These are phyloP conservation scores for Candida maltosa DNA, from an alignment of 805 yeast genomes.

Conservation along the genomic window DNA sequence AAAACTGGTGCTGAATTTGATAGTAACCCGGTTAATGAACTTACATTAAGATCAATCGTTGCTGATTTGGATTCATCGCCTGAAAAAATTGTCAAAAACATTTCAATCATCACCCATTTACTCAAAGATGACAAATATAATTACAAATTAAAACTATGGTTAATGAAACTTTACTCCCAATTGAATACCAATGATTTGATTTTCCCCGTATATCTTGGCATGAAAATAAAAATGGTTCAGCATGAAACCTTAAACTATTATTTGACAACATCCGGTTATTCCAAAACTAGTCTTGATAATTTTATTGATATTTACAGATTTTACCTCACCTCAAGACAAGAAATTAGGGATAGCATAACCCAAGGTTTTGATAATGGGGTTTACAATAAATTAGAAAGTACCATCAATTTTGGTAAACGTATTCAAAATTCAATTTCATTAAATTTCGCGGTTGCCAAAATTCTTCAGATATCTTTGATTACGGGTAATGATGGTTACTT, in stretches of 20 bases:
- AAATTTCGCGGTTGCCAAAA: constrained; percentile 31
- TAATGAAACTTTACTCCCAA: constrained; percentile 57
- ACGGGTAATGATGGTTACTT: constrained; percentile 28
- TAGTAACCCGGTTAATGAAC: constrained; percentile 66
- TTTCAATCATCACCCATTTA: constrained; percentile 58
- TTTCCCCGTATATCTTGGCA: constrained; percentile 42
- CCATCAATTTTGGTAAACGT: constrained; percentile 56
- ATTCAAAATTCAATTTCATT: constrained; percentile 49
- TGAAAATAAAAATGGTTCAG: constrained; percentile 75
- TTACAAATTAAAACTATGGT: constrained; percentile 68
- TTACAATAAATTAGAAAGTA: constrained; percentile 65
- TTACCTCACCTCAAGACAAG: constrained; percentile 52
- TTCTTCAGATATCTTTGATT: constrained; percentile 31
- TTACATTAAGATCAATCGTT: constrained; percentile 54
- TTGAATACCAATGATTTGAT: constrained; percentile 57
- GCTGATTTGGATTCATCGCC: constrained; percentile 21
- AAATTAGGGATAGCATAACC: constrained; percentile 46
- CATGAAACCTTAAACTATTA: constrained; percentile 60
- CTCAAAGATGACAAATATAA: constrained; percentile 62
- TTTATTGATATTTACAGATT: constrained; percentile 38
- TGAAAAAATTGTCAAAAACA: constrained; percentile 29
- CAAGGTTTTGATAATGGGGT: constrained; percentile 57
- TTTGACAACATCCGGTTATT: constrained; percentile 44
- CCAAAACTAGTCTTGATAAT: constrained; percentile 32
- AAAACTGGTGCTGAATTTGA: constrained; percentile 53